phyloP scores from a whole-genome alignment of 805 yeast species.

The Starmerella riodocensis region DNA sequence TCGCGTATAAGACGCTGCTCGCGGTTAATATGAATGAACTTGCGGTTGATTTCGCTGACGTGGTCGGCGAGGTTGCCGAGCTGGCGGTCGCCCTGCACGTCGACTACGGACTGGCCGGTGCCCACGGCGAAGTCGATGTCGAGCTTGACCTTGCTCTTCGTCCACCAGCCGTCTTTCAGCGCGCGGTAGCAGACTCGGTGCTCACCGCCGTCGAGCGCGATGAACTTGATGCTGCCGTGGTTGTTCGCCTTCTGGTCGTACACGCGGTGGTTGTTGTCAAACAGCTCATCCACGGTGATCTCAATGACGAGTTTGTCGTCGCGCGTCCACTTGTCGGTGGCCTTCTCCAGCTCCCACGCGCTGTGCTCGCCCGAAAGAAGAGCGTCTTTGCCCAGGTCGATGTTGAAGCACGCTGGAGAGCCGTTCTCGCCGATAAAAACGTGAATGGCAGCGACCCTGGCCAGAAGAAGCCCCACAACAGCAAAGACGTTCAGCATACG shows the following conservation, averaged over 20 bases:
- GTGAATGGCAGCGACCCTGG: constrained; percentile 42
- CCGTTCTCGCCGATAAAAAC: constrained; percentile 68
- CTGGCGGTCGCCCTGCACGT: constrained; percentile 45
- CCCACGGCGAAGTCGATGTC: constrained; percentile 61
- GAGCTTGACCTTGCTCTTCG: constrained; percentile 48
- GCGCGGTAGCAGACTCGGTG: constrained; percentile 70
- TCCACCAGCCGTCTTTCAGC: constrained; percentile 46
- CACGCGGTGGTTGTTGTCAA: constrained; percentile 72
- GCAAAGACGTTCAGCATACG: not conserved
- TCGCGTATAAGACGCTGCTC: constrained; percentile 53
- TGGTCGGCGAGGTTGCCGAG: constrained; percentile 41
- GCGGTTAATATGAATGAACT: constrained; percentile 43
- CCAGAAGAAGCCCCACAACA: not conserved
- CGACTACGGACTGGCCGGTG: constrained; percentile 45
- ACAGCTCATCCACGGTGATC: constrained; percentile 66
- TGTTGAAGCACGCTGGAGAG: constrained; percentile 62
- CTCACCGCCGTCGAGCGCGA: constrained; percentile 73
- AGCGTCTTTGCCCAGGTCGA: constrained; percentile 65
- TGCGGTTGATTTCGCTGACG: constrained; percentile 43
- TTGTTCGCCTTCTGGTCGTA: constrained; percentile 50
- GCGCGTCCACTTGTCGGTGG: constrained; percentile 39
- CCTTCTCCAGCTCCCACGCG: constrained; percentile 46
- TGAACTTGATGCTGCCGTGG: constrained; percentile 60
- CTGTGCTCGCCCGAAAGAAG: constrained; percentile 63
- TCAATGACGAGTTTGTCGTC: constrained; percentile 43